A percentile compares a stretch with the other conserved stretches of the same genome.
These are phyloP conservation scores for Saturnispora silvae DNA, from an alignment of 805 yeast species.

Conservation along the genomic window DNA sequence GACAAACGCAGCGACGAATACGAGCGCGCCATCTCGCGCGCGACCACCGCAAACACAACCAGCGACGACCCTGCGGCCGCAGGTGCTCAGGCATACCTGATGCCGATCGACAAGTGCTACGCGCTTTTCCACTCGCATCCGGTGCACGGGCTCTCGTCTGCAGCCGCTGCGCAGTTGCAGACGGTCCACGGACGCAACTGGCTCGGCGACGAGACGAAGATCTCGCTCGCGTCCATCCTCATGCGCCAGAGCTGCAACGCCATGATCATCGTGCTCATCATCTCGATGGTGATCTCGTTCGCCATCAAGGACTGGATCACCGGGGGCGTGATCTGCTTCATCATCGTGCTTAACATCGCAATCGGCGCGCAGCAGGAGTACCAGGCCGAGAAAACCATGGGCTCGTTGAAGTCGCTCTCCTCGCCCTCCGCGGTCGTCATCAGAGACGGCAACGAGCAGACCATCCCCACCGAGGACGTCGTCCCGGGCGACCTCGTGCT, in stretches of 20 bases:
- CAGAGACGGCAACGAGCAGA: constrained; percentile 46
- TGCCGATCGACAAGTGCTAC: constrained; percentile 14
- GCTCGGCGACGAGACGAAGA: constrained; percentile 48
- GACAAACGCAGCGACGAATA: constrained; percentile 1
- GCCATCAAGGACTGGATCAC: constrained; percentile 73
- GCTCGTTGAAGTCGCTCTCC: constrained; percentile 52
- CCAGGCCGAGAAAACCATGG: constrained; percentile 73
- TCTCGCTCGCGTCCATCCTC: constrained; percentile 44
- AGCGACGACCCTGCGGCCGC: constrained; percentile 3
- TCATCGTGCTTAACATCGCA: constrained; percentile 48
- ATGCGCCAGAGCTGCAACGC: constrained; percentile 67
- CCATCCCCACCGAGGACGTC: constrained; percentile 51
- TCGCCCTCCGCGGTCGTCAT: constrained; percentile 63
- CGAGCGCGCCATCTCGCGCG: constrained; percentile 6
- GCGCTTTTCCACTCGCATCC: constrained; percentile 27
- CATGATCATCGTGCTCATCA: constrained; percentile 63
- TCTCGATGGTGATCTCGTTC: constrained; percentile 59
- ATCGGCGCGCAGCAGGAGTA: constrained; percentile 65
- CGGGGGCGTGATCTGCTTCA: constrained; percentile 70
- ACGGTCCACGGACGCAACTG: constrained; percentile 44
- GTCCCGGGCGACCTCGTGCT: constrained; percentile 67
- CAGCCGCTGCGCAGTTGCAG: constrained; percentile 23
- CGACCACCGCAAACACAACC: constrained; percentile 3
- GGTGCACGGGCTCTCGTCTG: constrained; percentile 36
- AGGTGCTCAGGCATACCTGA: constrained; percentile 16